Percentiles rank a stretch among this genome's conserved stretches.
Evolutionary conservation across 2,329 filamentous ascomycete genomes (phyloP).

Genomic region (Plectosphaerella sp.): DNA sequence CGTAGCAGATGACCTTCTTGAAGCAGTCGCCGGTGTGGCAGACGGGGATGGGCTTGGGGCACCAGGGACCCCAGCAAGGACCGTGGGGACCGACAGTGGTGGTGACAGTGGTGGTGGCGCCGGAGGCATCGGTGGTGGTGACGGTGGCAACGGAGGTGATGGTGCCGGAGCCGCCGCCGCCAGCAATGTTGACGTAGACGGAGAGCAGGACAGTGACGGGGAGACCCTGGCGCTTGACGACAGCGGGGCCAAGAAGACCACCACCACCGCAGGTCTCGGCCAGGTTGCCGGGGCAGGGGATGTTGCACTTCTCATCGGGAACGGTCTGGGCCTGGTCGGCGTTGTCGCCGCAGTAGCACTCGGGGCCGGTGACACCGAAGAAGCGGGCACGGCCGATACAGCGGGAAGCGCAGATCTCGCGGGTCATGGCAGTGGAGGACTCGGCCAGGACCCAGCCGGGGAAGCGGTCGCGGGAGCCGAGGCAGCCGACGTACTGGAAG

Average conservation of each 20-base stretch:
- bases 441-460: constrained; percentile 14
- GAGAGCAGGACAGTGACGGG: constrained; percentile 1
- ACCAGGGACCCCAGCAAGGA: constrained; percentile 6
- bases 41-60: constrained; percentile 4
- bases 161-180: too few species aligned
- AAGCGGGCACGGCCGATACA: constrained; percentile 14
- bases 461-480: constrained; percentile 20
- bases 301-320: constrained; percentile 26
- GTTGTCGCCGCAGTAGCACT: constrained; percentile 40
- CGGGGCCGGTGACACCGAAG: constrained; percentile 5
- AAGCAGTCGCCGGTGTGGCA: constrained; percentile 15
- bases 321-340: constrained; percentile 30
- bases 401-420: constrained; percentile 16
- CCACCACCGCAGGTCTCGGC: constrained; percentile 36
- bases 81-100: not conserved
- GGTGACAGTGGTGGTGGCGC: not conserved
- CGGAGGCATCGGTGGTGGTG: too few species aligned
- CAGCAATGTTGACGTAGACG: not conserved
- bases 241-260: constrained; percentile 6
- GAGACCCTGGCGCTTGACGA: constrained; percentile 2
- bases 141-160: too few species aligned
- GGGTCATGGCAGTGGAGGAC: constrained; percentile 13
- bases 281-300: constrained; percentile 35
- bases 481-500: constrained; percentile 22
- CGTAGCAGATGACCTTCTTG: constrained; percentile 28